Evolutionary conservation across 2,329 filamentous ascomycete genomes (phyloP), one percentile per base, ranked within the genome.

Genomic region (Byssothecium circinans): DNA sequence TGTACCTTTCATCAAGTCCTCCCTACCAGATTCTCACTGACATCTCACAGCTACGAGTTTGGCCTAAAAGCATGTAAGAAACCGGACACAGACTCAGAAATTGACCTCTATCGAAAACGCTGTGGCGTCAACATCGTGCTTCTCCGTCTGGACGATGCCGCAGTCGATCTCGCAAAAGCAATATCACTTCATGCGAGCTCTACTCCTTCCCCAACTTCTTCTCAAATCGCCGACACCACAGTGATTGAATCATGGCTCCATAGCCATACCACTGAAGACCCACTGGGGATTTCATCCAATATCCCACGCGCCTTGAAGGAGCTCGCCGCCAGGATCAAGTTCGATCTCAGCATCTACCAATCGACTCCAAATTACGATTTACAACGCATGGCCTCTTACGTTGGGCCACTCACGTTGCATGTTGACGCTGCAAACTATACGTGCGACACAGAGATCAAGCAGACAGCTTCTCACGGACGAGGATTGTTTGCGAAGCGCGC

Each of bases 401-500:
- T 63, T 10, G 53, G 58, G 10, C 60, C 58, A 3, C 34, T 61
- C 11, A 57, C 50, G 14, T 39, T 64, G 4, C 58, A 62, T 20
- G 50, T 64, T 10, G 60, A 63, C 32, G 58, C 55, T 17, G 53
- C 57, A n/a, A 61, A 53, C 29, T 64, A 62, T 33, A 53, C 47
- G 14, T 54, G 42, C 29, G 52, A 53, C 14, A 55, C 53, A 0
- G 63, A 69, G 40, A 54, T 81, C 0, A 70, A 64, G 8, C 19
- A 56, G 5, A 74, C 75, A 0, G 54, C 56, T 1, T 70, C 61
- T 8, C 68, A 72, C 12, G 79, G 78, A 1, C 69, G 72, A 2
- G 80, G 80, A 0, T 59, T 82, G 0, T 83, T 82, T 53, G 78
- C 76, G 0, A 79, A 72, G 1, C 60, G 65, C 15, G 57, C 64